These are phyloP conservation scores for Kingdonia uniflora DNA, from an alignment of 164 flowering plant genomes.

Conservation along the genomic window DNA sequence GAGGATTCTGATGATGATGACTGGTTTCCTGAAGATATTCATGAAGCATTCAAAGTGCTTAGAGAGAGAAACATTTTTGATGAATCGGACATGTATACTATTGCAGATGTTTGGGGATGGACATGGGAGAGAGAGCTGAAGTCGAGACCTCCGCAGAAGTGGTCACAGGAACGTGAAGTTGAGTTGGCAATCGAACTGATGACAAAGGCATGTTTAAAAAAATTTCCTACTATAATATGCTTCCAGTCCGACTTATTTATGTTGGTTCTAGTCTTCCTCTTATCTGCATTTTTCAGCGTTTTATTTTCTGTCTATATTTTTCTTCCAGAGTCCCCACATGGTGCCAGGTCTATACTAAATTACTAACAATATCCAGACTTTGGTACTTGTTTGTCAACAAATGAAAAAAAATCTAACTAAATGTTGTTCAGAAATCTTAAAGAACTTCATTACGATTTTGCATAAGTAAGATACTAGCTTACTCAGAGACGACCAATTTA, in stretches of 20 bases:
- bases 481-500: no score
- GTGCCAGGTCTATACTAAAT: no score
- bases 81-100: slow-evolving; percentile 83
- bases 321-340: background rate
- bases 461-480: no score
- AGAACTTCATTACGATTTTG: no score
- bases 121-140: slow-evolving; percentile 87
- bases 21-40: slow-evolving; percentile 79
- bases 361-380: no score
- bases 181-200: slow-evolving; percentile 80
- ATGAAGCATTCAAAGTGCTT: slow-evolving; percentile 78
- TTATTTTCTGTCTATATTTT: background rate
- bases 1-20: slow-evolving; percentile 84
- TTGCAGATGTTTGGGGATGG: slow-evolving; percentile 99
- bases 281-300: background rate
- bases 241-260: background rate
- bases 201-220: slow-evolving; percentile 47
- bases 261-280: background rate
- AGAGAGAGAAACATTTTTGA: slow-evolving; percentile 72
- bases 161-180: slow-evolving; percentile 99
- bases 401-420: no score
- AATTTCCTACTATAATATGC: background rate
- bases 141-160: slow-evolving; percentile 51
- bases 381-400: no score
- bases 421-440: no score